Conservation (phyloP, 2,329 filamentous ascomycete genomes). For the Myotisia sp. region DNA sequence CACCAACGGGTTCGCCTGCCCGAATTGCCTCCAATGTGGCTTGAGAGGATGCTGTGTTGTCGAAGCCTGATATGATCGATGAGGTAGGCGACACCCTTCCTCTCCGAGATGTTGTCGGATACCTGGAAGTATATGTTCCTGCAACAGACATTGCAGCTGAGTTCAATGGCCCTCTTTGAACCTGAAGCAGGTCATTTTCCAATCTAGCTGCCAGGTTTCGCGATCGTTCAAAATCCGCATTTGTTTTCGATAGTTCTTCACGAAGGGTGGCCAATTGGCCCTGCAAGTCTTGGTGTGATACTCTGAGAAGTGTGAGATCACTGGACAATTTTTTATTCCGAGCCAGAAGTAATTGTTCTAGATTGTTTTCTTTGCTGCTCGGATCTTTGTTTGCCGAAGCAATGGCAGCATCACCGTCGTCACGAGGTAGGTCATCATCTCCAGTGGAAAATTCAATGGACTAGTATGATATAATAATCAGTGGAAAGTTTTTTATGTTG, state of each 20-base stretch:
- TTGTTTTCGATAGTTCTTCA: slow-evolving; percentile 68
- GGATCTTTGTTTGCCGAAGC: slow-evolving; percentile 22
- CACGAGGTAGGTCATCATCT: slow-evolving; percentile 48
- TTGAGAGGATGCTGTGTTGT: slow-evolving; percentile 44
- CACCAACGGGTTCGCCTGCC: slow-evolving; percentile 53
- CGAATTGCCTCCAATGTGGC: slow-evolving; percentile 45
- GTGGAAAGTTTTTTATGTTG: no score
- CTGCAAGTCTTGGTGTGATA: slow-evolving; percentile 88
- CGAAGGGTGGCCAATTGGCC: slow-evolving; percentile 64
- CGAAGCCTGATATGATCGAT: slow-evolving; percentile 95
- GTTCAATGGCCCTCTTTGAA: slow-evolving; percentile 75
- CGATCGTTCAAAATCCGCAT: slow-evolving; percentile 72
- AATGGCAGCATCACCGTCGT: slow-evolving; percentile 41
- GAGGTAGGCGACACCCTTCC: slow-evolving; percentile 78
- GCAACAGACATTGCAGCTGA: slow-evolving; percentile 78
- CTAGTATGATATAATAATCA: slow-evolving; percentile 20
- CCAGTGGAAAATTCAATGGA: slow-evolving; percentile 94
- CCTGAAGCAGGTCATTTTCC: slow-evolving; percentile 75
- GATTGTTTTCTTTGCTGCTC: slow-evolving; percentile 57
- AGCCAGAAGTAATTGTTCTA: slow-evolving; percentile 81
- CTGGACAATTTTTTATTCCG: slow-evolving; percentile 95
- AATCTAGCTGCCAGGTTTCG: slow-evolving; percentile 75
- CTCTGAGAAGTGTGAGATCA: slow-evolving; percentile 79
- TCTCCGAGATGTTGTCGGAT: slow-evolving; percentile 55
- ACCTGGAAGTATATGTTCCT: slow-evolving; percentile 72